phyloP scores from a whole-genome alignment of 2,329 filamentous ascomycete species.

The Byssochlamys sp. region DNA sequence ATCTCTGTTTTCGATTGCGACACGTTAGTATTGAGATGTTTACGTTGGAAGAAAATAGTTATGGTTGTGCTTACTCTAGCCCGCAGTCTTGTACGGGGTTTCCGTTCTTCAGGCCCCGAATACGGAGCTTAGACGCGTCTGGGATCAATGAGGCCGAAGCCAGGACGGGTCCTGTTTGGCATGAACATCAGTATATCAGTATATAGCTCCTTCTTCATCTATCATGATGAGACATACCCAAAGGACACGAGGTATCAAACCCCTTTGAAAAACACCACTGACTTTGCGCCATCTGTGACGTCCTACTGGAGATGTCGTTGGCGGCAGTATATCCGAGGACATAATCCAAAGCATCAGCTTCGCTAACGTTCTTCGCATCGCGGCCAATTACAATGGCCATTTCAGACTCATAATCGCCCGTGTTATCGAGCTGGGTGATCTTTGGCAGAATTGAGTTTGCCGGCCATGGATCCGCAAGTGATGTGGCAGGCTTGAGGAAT shows the following conservation, averaged over 20 bases:
- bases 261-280: conserved; percentile 54
- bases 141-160: conserved; percentile 32
- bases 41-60: background rate
- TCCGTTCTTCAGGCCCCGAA: conserved; percentile 39
- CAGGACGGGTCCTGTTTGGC: conserved; percentile 37
- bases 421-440: conserved; percentile 43
- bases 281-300: conserved; percentile 44
- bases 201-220: conserved; percentile 2
- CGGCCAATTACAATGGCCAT: conserved; percentile 48
- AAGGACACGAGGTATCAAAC: conserved; percentile 48
- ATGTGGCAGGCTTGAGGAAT: conserved; percentile 50
- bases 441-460: conserved; percentile 45
- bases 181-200: background rate
- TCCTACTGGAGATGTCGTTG: conserved; percentile 55
- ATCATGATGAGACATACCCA: conserved; percentile 24
- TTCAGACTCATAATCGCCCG: conserved; percentile 52
- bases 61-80: conserved; percentile 25
- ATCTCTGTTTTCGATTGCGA: conserved; percentile 31
- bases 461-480: conserved; percentile 46
- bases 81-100: conserved; percentile 42
- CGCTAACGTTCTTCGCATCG: conserved; percentile 46
- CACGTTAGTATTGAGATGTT: conserved; percentile 3
- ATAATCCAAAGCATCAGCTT: conserved; percentile 49
- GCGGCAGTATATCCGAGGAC: conserved; percentile 55
- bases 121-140: conserved; percentile 23